Conservation (phyloP, 768 basidiomycete genomes). For the Rhizopogon vinicolor region DNA sequence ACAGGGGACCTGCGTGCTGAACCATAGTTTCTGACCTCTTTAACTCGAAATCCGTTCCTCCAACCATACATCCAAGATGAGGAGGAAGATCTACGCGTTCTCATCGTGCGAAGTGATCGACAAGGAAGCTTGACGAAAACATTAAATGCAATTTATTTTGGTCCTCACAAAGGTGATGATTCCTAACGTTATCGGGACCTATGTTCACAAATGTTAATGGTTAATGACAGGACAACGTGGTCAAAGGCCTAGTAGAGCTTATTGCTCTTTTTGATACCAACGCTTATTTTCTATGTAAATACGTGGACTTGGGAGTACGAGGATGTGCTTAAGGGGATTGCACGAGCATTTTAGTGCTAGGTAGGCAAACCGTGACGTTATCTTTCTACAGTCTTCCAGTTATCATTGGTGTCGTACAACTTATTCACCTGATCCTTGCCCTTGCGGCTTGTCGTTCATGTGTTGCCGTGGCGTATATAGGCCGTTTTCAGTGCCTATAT, state of each 20-base stretch:
- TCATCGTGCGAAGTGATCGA: constrained; percentile 22
- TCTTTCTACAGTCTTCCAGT: too few relatives aligned
- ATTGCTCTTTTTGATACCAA: constrained; percentile 61
- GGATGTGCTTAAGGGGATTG: constrained; percentile 76
- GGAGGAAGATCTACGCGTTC: constrained; percentile 17
- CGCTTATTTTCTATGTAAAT: constrained; percentile 84
- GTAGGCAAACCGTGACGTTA: constrained; percentile 26
- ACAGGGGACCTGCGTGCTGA: constrained; percentile 94
- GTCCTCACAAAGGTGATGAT: constrained; percentile 57
- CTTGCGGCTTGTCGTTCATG: not conserved
- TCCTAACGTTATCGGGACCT: constrained; percentile 4
- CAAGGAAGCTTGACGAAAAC: constrained; percentile 32
- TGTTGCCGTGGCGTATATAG: not conserved
- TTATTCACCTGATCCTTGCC: not conserved
- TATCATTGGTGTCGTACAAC: not conserved
- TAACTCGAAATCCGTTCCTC: constrained; percentile 67
- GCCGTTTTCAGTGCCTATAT: not conserved
- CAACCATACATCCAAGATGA: constrained; percentile 57
- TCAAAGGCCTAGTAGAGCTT: constrained; percentile 60
- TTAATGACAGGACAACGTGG: constrained; percentile 53
- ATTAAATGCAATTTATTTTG: constrained; percentile 74
- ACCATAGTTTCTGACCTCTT: constrained; percentile 64
- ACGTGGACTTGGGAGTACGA: constrained; percentile 99
- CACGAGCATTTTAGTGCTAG: constrained; percentile 57
- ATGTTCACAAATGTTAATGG: not conserved